Base-by-base conservation (phyloP, 331 rosid genomes). In the Malus hybrid region DNA sequence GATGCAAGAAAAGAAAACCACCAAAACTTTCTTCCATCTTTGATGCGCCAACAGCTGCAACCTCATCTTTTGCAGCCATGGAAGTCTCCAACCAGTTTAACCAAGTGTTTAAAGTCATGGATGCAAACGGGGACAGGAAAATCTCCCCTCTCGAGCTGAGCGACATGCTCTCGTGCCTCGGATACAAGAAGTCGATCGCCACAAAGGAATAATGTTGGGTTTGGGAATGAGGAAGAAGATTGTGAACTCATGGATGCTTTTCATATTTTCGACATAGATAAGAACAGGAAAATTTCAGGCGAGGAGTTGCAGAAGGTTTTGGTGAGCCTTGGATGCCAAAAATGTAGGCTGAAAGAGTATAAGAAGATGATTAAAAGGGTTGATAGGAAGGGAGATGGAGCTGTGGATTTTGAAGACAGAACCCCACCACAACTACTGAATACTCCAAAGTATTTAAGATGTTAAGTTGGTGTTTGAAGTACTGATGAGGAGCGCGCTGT, bases 381-480 rank as follows among this genome's bases (percentile, higher is more conserved):
- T 71, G 97, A 91, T 55, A 80, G 69, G 75, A 82, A 91, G 44
- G 93, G 90, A 62, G 97, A 91, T 77, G 95, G 95, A 4, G 84
- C 85, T 34, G 94, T 91, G 8, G 90, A 83, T 89, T 89, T 91
- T 82, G 86, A 87, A 62, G 97, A 89, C 1, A 24, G 24, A 24
- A 24, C 24, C 24, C 24, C 24, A 24, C 24, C 24, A 24, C 24
- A 24, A 24, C 24, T 1, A 24, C 24, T 24, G 24, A 24, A 24
- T 24, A 24, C 24, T 24, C 24, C 24, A 24, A 24, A 24, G 24
- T 24, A 24, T 24, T 24, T 24, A 24, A 24, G 24, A 24, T 24
- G 24, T 24, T 24, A 24, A 24, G 24, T 24, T 24, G 24, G 24
- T 24, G 24, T 24, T 24, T 24, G 1, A 24, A 1, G 24, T 24